Evolutionary conservation across 1,139 yeast genomes (phyloP).

Genomic region (Yamadazyma diospyri): DNA sequence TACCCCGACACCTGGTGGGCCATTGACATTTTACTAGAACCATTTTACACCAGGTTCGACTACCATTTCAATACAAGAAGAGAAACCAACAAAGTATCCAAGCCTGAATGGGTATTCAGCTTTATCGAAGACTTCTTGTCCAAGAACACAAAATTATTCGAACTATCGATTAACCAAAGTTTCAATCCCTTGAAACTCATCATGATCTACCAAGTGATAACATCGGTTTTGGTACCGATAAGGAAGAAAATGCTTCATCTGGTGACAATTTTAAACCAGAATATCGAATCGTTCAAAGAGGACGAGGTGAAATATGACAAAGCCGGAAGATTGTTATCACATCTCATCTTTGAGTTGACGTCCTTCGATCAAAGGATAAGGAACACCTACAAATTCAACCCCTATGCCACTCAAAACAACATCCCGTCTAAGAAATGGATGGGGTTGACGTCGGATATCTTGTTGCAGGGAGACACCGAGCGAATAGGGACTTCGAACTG

Average conservation of each 20-base stretch:
- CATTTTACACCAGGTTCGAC: constrained; percentile 59
- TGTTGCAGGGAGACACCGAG: constrained; percentile 38
- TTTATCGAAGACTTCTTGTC: constrained; percentile 51
- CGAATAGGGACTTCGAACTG: constrained; percentile 43
- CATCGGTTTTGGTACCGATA: constrained; percentile 50
- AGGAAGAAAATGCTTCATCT: constrained; percentile 40
- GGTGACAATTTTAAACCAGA: constrained; percentile 26
- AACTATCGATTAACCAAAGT: constrained; percentile 26
- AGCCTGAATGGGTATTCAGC: constrained; percentile 77
- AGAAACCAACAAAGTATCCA: constrained; percentile 66
- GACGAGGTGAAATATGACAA: constrained; percentile 28
- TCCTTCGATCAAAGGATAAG: constrained; percentile 56
- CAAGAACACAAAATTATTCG: constrained; percentile 37
- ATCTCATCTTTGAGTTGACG: constrained; percentile 56
- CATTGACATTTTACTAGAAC: constrained; percentile 51
- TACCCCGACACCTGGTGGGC: constrained; percentile 57
- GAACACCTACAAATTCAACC: constrained; percentile 53
- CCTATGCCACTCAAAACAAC: constrained; percentile 31
- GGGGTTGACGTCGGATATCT: constrained; percentile 57
- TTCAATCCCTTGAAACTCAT: constrained; percentile 27
- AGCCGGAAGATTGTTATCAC: constrained; percentile 53
- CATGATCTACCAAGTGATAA: constrained; percentile 50
- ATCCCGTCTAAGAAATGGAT: constrained; percentile 45
- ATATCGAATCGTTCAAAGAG: constrained; percentile 18
- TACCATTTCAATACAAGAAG: constrained; percentile 65